These are phyloP conservation scores for Nothophytophthora sp. DNA, from an alignment of 352 stramenopile species.

Conservation along the genomic window DNA sequence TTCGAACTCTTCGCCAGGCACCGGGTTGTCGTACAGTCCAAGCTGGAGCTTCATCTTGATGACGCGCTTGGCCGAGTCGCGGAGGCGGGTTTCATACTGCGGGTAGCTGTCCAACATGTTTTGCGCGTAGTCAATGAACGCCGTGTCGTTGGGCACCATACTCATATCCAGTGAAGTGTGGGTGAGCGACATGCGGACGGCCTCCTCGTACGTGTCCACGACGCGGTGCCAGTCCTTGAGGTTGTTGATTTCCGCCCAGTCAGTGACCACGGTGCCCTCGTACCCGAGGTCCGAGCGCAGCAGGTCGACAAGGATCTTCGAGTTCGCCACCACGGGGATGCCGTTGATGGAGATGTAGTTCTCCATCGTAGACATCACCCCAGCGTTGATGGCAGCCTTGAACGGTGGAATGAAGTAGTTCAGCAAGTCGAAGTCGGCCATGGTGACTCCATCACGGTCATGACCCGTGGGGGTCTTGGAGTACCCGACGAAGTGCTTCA, in stretches of 20 bases:
- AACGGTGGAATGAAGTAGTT: conserved; percentile 85
- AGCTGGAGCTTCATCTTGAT: conserved; percentile 75
- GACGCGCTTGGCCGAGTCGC: conserved; percentile 53
- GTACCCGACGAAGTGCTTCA: conserved; percentile 89
- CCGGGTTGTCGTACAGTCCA: conserved; percentile 61
- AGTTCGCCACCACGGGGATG: conserved; percentile 81
- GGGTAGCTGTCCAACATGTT: conserved; percentile 39
- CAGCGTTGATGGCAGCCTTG: conserved; percentile 66
- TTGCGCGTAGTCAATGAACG: conserved; percentile 48
- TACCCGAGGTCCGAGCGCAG: conserved; percentile 77
- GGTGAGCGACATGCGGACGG: conserved; percentile 54
- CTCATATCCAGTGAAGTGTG: conserved; percentile 89
- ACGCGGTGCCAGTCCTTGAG: conserved; percentile 59
- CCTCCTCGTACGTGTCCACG: conserved; percentile 35
- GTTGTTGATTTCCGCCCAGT: conserved; percentile 92
- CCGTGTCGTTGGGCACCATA: conserved; percentile 63
- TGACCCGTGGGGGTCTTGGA: conserved; percentile 59
- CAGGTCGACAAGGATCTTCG: conserved; percentile 63
- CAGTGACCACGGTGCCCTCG: conserved; percentile 84
- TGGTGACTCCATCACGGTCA: conserved; percentile 6
- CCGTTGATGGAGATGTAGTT: conserved; percentile 91
- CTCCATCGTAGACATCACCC: conserved; percentile 87
- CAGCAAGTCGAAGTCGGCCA: conserved; percentile 56
- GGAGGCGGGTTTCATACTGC: conserved; percentile 40
- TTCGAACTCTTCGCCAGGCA: conserved; percentile 47